A percentile compares a stretch with the other conserved stretches of the same genome.
These are phyloP conservation scores for Exidia glandulosa DNA, from an alignment of 768 basidiomycete species.

Conservation along the genomic window DNA sequence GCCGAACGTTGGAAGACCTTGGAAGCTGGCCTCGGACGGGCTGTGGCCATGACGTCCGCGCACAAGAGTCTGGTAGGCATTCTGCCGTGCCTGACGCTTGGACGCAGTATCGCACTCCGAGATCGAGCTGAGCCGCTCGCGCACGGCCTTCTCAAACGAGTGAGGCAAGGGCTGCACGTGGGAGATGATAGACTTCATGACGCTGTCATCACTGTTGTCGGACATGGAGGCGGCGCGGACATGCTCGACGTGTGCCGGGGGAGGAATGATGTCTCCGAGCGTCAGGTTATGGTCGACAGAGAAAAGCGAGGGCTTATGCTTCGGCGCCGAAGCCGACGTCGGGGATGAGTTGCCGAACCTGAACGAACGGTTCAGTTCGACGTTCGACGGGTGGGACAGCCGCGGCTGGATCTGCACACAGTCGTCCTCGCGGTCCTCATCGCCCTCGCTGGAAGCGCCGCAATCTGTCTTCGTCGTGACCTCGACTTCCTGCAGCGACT, in stretches of 20 bases:
- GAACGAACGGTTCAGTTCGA: constrained; percentile 60
- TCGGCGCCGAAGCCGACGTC: background rate
- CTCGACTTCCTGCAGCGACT: too few species aligned
- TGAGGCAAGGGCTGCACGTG: constrained; percentile 19
- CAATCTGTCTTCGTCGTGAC: constrained; percentile 4
- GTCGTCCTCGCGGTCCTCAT: background rate
- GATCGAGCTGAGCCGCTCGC: constrained; percentile 16
- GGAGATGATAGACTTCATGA: constrained; percentile 44
- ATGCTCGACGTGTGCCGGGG: constrained; percentile 11
- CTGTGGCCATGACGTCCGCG: constrained; percentile 21
- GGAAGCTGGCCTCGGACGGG: constrained; percentile 51
- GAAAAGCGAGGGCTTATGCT: background rate
- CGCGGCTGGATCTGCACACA: background rate
- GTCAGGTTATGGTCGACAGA: constrained; percentile 29
- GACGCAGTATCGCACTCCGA: constrained; percentile 33
- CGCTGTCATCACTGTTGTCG: constrained; percentile 34
- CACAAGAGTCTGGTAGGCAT: constrained; percentile 5
- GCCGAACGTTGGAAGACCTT: constrained; percentile 62
- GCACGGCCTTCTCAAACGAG: background rate
- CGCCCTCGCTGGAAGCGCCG: background rate
- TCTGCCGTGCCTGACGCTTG: constrained; percentile 20
- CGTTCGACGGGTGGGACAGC: constrained; percentile 33
- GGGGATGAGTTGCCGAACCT: constrained; percentile 48
- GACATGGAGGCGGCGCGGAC: constrained; percentile 2
- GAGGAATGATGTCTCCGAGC: constrained; percentile 67